Percentiles rank a stretch among this genome's conserved stretches.
These are phyloP conservation scores for Didymella pinodella DNA, from an alignment of 2,329 filamentous ascomycete species.

Conservation along the genomic window DNA sequence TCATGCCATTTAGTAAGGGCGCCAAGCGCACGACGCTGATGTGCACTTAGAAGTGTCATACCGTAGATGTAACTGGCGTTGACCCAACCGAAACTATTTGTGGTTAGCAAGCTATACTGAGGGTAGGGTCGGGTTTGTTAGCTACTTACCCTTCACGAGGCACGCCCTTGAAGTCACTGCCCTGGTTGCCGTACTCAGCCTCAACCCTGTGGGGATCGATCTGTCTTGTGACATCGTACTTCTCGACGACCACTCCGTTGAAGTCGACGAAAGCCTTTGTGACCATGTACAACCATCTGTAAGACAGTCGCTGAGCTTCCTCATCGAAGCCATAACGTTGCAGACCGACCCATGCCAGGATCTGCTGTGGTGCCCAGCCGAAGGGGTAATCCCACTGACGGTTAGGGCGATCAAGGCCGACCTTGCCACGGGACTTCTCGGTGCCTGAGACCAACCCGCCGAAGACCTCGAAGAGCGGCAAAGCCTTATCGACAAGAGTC, in stretches of 20 bases:
- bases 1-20: slow-evolving; percentile 87
- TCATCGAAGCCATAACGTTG: slow-evolving; percentile 90
- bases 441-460: slow-evolving; percentile 91
- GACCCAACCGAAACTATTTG: slow-evolving; percentile 89
- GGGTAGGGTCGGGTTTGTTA: too few species aligned
- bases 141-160: slow-evolving; percentile 88
- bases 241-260: slow-evolving; percentile 97
- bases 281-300: slow-evolving; percentile 98
- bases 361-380: slow-evolving; percentile 98
- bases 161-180: slow-evolving; percentile 92
- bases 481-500: slow-evolving; percentile 77
- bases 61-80: slow-evolving; percentile 98
- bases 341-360: slow-evolving; percentile 94
- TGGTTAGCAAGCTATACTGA: slow-evolving; percentile 33
- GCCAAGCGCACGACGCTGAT: slow-evolving; percentile 88
- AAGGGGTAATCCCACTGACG: slow-evolving; percentile 99
- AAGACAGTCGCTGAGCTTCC: slow-evolving; percentile 87
- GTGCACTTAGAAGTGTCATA: slow-evolving; percentile 83
- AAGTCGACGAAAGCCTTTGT: slow-evolving; percentile 98
- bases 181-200: slow-evolving; percentile 98
- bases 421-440: slow-evolving; percentile 81
- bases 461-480: slow-evolving; percentile 86
- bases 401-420: slow-evolving; percentile 85
- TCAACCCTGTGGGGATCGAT: slow-evolving; percentile 93
- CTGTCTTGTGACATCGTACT: slow-evolving; percentile 93